These are phyloP conservation scores for Collybia sp. DNA, from an alignment of 768 basidiomycete species.

Conservation along the genomic window DNA sequence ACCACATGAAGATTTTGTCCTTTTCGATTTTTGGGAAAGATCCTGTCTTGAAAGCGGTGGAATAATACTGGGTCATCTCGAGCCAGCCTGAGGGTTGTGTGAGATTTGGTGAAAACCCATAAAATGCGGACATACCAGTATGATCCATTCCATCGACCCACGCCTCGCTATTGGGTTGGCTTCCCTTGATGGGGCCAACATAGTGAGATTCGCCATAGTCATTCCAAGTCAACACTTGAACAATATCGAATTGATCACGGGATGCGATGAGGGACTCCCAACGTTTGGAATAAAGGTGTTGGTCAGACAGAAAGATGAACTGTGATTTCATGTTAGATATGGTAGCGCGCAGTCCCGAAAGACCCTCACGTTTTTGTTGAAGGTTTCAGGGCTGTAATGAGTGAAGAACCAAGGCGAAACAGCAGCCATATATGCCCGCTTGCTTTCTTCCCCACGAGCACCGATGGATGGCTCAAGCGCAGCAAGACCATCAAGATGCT, in stretches of 20 bases:
- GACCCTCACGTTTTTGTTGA: constrained; percentile 64
- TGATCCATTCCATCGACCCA: constrained; percentile 72
- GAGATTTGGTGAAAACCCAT: neutral
- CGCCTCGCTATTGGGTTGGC: constrained; percentile 63
- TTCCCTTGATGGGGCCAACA: constrained; percentile 71
- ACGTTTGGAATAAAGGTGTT: constrained; percentile 59
- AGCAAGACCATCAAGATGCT: constrained; percentile 44
- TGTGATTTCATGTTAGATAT: constrained; percentile 15
- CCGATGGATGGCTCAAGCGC: constrained; percentile 18
- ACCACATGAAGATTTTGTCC: constrained; percentile 67
- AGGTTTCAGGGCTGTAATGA: constrained; percentile 62
- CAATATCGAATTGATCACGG: constrained; percentile 56
- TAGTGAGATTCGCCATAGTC: constrained; percentile 80
- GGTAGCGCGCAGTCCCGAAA: neutral
- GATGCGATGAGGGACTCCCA: constrained; percentile 62
- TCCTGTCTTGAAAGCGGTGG: constrained; percentile 70
- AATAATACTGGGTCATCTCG: constrained; percentile 60
- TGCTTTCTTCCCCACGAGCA: constrained; percentile 20
- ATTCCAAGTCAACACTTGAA: constrained; percentile 65
- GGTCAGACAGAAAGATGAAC: constrained; percentile 65
- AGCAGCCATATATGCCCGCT: constrained; percentile 41
- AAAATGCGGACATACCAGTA: constrained; percentile 25
- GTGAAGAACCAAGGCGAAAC: constrained; percentile 80
- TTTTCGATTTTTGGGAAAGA: constrained; percentile 48
- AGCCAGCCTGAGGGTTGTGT: constrained; percentile 47